Conservation (phyloP, 805 yeast genomes). For the Starmera amethionina region DNA sequence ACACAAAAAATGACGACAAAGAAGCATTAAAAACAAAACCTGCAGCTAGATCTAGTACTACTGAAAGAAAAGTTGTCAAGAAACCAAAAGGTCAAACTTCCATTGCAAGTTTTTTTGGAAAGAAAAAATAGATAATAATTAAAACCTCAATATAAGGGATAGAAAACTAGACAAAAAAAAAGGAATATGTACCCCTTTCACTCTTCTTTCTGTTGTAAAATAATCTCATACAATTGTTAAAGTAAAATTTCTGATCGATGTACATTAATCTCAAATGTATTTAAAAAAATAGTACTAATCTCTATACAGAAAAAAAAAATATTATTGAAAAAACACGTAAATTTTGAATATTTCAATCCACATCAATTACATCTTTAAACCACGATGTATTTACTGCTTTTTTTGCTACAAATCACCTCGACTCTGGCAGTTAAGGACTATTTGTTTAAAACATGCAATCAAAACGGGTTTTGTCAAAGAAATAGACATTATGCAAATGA, state of each 20-base stretch:
- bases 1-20: constrained; percentile 18
- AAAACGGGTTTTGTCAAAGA: constrained; percentile 78
- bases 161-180: too few relatives aligned
- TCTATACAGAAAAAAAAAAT: too few relatives aligned
- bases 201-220: too few relatives aligned
- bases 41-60: background rate
- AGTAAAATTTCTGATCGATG: too few relatives aligned
- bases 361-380: background rate
- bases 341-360: background rate
- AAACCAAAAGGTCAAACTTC: too few relatives aligned
- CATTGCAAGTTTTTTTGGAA: constrained; percentile 33
- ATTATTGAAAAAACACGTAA: too few relatives aligned
- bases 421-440: constrained; percentile 45
- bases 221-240: too few relatives aligned
- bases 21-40: constrained; percentile 24
- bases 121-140: constrained; percentile 12
- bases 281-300: too few relatives aligned
- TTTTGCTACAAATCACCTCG: background rate
- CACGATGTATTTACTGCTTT: constrained; percentile 1
- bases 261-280: too few relatives aligned
- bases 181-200: too few relatives aligned
- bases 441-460: constrained; percentile 67
- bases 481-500: constrained; percentile 54
- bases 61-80: too few relatives aligned
- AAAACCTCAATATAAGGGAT: too few relatives aligned